phyloP scores from a whole-genome alignment of 1,139 yeast genomes.

The Geotrichum reessii region DNA sequence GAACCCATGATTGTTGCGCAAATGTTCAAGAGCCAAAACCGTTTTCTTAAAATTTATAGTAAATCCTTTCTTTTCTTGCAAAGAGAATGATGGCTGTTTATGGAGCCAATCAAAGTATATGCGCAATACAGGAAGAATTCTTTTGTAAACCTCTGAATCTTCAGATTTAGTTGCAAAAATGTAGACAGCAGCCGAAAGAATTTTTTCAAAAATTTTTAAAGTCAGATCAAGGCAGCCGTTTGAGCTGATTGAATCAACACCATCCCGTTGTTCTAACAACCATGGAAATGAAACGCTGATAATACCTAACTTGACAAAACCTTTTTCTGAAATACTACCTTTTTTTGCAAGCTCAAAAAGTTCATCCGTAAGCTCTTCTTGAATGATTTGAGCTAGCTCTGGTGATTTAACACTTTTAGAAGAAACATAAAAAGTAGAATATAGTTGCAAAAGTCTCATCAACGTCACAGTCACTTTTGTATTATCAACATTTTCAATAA shows the following conservation, averaged over 20 bases:
- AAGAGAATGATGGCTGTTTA: constrained; percentile 5
- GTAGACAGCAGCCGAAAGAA: constrained; percentile 7
- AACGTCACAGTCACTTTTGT: constrained; percentile 11
- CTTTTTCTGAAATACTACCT: constrained; percentile 8
- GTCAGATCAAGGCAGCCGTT: constrained; percentile 3
- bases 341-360: constrained; percentile 10
- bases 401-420: background rate
- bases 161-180: background rate
- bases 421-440: constrained; percentile 7
- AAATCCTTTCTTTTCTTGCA: background rate
- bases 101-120: constrained; percentile 18
- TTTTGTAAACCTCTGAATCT: background rate
- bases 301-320: constrained; percentile 15
- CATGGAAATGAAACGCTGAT: constrained; percentile 14
- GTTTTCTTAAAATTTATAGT: background rate
- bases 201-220: constrained; percentile 11
- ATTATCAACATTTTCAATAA: constrained; percentile 7
- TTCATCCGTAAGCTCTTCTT: constrained; percentile 16
- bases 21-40: constrained; percentile 10
- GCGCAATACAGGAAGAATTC: constrained; percentile 11
- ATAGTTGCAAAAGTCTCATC: constrained; percentile 15
- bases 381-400: constrained; percentile 1
- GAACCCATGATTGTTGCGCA: constrained; percentile 14
- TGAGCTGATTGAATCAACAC: constrained; percentile 2
- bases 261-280: constrained; percentile 12